These are phyloP conservation scores for Ascoidea asiatica DNA, from an alignment of 805 yeast genomes.

Conservation along the genomic window DNA sequence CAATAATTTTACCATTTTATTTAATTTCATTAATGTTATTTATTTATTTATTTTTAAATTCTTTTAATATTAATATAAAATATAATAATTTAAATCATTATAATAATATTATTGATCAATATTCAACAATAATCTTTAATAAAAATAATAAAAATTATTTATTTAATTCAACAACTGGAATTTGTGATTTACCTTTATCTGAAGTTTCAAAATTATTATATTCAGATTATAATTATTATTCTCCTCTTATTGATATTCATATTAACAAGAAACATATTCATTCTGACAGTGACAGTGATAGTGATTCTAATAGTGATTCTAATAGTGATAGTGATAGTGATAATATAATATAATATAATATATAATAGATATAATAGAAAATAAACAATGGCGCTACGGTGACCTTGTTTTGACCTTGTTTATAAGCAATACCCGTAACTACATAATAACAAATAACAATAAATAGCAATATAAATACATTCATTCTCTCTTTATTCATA, in stretches of 20 bases:
- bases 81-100: slow-evolving; percentile 47
- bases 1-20: slow-evolving; percentile 62
- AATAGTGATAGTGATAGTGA: no score
- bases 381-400: no score
- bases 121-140: slow-evolving; percentile 24
- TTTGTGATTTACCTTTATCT: slow-evolving; percentile 70
- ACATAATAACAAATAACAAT: no score
- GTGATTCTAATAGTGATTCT: no score
- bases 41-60: slow-evolving; percentile 53
- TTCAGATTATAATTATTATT: slow-evolving; percentile 6
- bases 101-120: slow-evolving; percentile 58
- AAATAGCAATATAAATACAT: no score
- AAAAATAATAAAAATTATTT: slow-evolving; percentile 23
- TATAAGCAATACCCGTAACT: no score
- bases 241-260: not conserved
- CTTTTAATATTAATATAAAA: slow-evolving; percentile 65
- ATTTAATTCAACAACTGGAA: slow-evolving; percentile 61
- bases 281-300: not conserved
- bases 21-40: slow-evolving; percentile 60
- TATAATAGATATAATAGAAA: no score
- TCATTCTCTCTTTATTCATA: no score
- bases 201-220: slow-evolving; percentile 57
- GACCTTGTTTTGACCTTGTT: no score
- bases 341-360: no score
- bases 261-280: not conserved